phyloP scores from a whole-genome alignment of 1,139 yeast species.

The Schwanniomyces etchellsii region DNA sequence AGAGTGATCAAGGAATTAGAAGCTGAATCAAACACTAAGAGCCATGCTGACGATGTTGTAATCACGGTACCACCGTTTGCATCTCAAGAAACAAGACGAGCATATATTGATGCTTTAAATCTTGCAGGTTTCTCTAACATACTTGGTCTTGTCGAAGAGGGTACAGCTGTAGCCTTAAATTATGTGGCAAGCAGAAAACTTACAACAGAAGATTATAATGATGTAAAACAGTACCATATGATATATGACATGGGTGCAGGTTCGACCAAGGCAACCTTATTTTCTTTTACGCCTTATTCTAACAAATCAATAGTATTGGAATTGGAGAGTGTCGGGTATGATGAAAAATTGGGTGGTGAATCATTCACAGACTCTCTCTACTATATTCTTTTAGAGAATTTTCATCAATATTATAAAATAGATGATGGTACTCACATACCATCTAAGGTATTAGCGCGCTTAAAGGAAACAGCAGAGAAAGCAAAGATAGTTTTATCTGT shows the following conservation, averaged over 20 bases:
- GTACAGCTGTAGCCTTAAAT: slow-evolving; percentile 83
- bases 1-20: slow-evolving; percentile 52
- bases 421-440: slow-evolving; percentile 29
- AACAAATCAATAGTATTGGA: slow-evolving; percentile 42
- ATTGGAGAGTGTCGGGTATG: slow-evolving; percentile 69
- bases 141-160: slow-evolving; percentile 77
- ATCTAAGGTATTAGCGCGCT: slow-evolving; percentile 57
- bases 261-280: slow-evolving; percentile 78
- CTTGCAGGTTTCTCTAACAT: slow-evolving; percentile 61
- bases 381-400: slow-evolving; percentile 53
- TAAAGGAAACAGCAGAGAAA: slow-evolving; percentile 80
- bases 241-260: slow-evolving; percentile 94
- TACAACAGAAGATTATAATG: slow-evolving; percentile 28
- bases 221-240: slow-evolving; percentile 52
- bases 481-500: slow-evolving; percentile 85
- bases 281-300: slow-evolving; percentile 51
- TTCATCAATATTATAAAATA: slow-evolving; percentile 40
- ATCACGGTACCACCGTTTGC: slow-evolving; percentile 76
- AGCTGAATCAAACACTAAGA: slow-evolving; percentile 24
- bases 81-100: slow-evolving; percentile 57
- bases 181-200: slow-evolving; percentile 51
- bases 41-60: slow-evolving; percentile 56
- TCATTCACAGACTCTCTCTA: slow-evolving; percentile 61
- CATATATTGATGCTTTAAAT: slow-evolving; percentile 67
- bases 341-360: slow-evolving; percentile 68